A percentile compares a stretch with the other conserved stretches of the same genome.
These are phyloP conservation scores for Trichophyton mentagrophytes DNA, from an alignment of 2,329 filamentous ascomycete genomes.

Conservation along the genomic window DNA sequence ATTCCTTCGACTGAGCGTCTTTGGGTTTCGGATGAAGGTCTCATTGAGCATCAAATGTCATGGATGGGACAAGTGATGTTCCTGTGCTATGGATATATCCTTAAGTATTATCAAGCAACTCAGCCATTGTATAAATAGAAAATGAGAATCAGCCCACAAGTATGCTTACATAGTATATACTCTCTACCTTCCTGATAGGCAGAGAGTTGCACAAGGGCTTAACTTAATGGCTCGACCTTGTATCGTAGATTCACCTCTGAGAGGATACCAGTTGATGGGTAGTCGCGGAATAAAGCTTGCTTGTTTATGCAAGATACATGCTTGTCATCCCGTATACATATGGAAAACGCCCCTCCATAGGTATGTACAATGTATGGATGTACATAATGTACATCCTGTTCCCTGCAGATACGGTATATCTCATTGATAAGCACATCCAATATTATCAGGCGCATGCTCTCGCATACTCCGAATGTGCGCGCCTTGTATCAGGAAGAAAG, in stretches of 20 bases:
- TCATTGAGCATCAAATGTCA: not conserved
- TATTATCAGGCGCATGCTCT: no score
- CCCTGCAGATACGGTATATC: no score
- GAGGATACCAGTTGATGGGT: constrained; percentile 3
- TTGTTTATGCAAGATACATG: not conserved
- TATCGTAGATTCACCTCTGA: not conserved
- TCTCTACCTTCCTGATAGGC: not conserved
- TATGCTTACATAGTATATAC: not conserved
- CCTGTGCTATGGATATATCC: no score
- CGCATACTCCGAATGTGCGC: not conserved
- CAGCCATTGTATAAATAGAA: no score
- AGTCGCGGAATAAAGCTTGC: not conserved
- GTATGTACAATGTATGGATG: no score
- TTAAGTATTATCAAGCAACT: no score
- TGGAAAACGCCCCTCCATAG: not conserved
- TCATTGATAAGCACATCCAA: no score
- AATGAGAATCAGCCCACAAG: no score
- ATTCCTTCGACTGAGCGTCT: not conserved
- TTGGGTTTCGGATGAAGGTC: not conserved
- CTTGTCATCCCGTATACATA: not conserved
- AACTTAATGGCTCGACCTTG: not conserved
- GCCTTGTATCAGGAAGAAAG: not conserved
- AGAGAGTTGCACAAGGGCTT: not conserved
- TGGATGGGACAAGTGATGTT: no score
- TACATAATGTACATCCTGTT: no score